Base-by-base conservation (phyloP, 495 filamentous ascomycete species). In the Massariosphaeria phaeospora region DNA sequence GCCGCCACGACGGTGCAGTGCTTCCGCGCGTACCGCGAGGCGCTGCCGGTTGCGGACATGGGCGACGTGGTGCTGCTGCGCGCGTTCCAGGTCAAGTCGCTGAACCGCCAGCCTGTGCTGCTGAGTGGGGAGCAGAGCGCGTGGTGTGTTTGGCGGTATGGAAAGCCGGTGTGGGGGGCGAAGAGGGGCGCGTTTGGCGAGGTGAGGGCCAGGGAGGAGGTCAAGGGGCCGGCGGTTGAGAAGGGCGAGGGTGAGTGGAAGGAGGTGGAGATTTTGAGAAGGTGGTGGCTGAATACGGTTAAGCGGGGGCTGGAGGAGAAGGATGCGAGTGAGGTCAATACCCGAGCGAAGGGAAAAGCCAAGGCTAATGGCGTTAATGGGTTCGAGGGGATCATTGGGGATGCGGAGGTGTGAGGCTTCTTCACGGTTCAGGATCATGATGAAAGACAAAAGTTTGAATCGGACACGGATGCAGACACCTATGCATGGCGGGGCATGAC, bases 1-100 rank as follows among this genome's bases (percentile, higher is more conserved):
- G 17, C 38, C 7, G 8, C 47, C 6, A 52, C 57, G 4, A 51
- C 73, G 7, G 86, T 88, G 0, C 81, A 86, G 51, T 73, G 96
- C 13, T 87, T 87, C 67, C 79, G 88, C 4, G 84, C 88, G 0
- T 81, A 84, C 64, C 84, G 83, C 59, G 76, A 78, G 11, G 78
- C 81, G 0, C 72, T 97, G 1, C 93, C 93, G 0, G 64, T 75
- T 4, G 73, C 88, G 21, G 71, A 74, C 2, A 75, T 77, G 13
- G 93, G 93, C 7, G 85, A 93, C 58, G 81, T 83, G 2, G 73
- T 96, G 18, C 67, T 98, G 31, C 75, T 98, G 11, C 77, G 85
- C 5, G 75, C 82, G 34, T 89, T 96, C 62, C 77, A 76, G 48
- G 86, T 94, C 12, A 70, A 75, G 42, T 73, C 75, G n/a, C 48